Evolutionary conservation across 1,284 basidiomycete genomes (phyloP), one percentile per base, ranked within the genome.

Genomic region (Grifola frondosa): DNA sequence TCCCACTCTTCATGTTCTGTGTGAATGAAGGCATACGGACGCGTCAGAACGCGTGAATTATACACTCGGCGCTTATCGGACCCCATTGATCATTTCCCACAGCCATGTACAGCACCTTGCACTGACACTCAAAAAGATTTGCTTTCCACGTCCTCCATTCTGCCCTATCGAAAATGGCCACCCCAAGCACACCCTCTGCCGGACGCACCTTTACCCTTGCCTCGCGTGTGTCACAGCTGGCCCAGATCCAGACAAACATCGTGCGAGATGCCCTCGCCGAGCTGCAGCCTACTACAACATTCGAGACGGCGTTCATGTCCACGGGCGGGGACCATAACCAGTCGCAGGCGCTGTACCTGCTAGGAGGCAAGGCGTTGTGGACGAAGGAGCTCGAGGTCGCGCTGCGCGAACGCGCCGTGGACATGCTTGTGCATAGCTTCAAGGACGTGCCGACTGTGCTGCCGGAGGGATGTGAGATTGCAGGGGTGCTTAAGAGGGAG

Each of bases 371-470:
- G 65, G 84, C 88, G 1, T 70, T 98, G 13, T 98, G 95, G 95
- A 97, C 95, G 22, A 89, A 91, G 61, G 95, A 97, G 61, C 81
- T 98, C 47, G 95, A 98, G 64, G 86, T 88, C 16, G 84, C 88
- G 19, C 73, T 98, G 40, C 73, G 79, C 32, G 75, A 81, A 30
- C 73, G 78, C 15, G 70, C 74, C 10, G 89, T 97, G 40, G 97
- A 99, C 64, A 84, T 97, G 72, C 84, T 99, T 56, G 86, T 99
- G 16, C 97, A 99, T 68, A 86, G 81, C 42, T 74, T 93, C 57
- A 99, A 99, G 67, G 97, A 99, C 64, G 81, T 98, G 16, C 96
- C 96, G 9, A 99, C 96, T 3, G 72, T 73, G 3, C 68, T 98
- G 21, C 93, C 93, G 0, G 78, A 81, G 0, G 91, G 91, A 1